A percentile compares a stretch with the other conserved stretches of the same genome.
phyloP scores from a whole-genome alignment of 108 stramenopile species.

The Ochromonas danica region DNA sequence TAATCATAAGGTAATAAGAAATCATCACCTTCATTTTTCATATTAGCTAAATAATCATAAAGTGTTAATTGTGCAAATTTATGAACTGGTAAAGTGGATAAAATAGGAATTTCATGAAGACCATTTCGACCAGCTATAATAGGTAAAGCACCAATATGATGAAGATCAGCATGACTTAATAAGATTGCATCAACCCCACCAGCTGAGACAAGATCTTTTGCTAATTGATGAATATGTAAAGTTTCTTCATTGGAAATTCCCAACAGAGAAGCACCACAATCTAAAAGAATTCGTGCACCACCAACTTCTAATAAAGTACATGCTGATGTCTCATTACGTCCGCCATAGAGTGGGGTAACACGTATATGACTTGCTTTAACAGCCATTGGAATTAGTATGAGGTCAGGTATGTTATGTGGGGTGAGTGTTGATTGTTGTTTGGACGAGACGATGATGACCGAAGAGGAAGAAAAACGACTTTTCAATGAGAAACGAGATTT shows the following conservation, averaged over 20 bases:
- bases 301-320: not conserved
- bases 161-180: slow-evolving; percentile 30
- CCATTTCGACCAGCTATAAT: not conserved
- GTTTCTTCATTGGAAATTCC: not conserved
- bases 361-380: too few species aligned
- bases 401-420: too few species aligned
- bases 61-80: slow-evolving; percentile 24
- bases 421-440: too few species aligned
- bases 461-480: too few species aligned
- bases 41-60: slow-evolving; percentile 12
- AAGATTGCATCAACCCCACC: slow-evolving; percentile 28
- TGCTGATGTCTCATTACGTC: not conserved
- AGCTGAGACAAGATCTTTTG: not conserved
- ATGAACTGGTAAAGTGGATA: slow-evolving; percentile 5
- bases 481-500: too few species aligned
- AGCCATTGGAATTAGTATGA: too few species aligned
- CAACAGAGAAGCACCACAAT: not conserved
- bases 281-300: not conserved
- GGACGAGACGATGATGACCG: too few species aligned
- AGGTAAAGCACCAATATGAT: slow-evolving; percentile 32
- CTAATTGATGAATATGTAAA: not conserved
- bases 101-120: slow-evolving; percentile 1
- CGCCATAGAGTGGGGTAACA: not conserved
- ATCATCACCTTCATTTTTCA: not conserved
- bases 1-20: not conserved